Base-by-base conservation (phyloP, 1,139 yeast species). In the Suzukiozyma palmioleophila region DNA sequence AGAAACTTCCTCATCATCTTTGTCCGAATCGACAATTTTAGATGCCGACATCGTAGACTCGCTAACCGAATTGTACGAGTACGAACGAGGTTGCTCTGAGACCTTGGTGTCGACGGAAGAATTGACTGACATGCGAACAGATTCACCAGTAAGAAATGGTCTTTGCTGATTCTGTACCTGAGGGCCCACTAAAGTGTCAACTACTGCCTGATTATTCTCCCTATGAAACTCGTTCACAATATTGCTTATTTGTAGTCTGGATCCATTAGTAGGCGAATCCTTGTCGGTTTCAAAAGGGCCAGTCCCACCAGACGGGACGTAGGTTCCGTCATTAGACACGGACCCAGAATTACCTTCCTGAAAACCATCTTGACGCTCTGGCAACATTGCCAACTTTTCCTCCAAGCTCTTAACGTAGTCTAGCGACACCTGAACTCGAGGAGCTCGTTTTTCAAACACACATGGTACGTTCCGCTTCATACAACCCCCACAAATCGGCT, bases 401-500 rank as follows among this genome's bases (percentile, higher is more conserved):
- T 39, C 43, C 15, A 41, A 28, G 21, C 33, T 33, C 26, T 40
- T 21, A 5, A 39, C 44, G 25, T 41, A 39, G 12, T 37, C 44
- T 8, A 37, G 35, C 2, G 41, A 38, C 15, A 35, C 39, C 13
- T 35, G 40, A 11, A 43, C 41, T 29, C 43, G 21, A 7, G 26
- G 26, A 16, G 37, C 38, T 8, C 39, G 32, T 13, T 33, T 26
- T 4, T 43, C 44, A 36, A 40, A 40, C 10, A 39, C 13, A 32
- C 44, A 42, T 24, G 38, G 41, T 13, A 32, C 24, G 21, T 38
- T 35, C n/a, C 36, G 26, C 26, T 38, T 42, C 10, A 12, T 12
- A 30, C 44, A 42, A 3, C 38, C 26, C 6, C 41, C 43, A 35
- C 44, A 40, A 8, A 32, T 15, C n/a, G 44, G 44, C 26, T 34